Evolutionary conservation across 148 eudicot species (phyloP), one percentile per base, ranked within the genome.

Genomic region (Vaccinium macrocarpon): DNA sequence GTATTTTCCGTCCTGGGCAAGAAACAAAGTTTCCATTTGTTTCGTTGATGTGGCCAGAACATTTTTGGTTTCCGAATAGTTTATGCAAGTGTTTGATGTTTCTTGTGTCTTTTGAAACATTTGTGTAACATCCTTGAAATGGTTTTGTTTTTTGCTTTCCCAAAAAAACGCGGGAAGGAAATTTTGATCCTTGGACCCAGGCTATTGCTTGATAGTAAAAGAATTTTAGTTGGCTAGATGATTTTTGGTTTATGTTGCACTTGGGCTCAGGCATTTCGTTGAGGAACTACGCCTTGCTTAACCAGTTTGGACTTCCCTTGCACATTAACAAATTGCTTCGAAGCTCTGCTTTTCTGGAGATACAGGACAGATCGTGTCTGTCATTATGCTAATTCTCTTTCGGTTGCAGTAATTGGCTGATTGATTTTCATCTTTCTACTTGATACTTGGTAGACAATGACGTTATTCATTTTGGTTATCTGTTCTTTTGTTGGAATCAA

Each of bases 331-430:
- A 48, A 76, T 38, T 49, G 18, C 56, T 49, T 48, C 56, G 11
- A 23, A 48, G 25, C 56, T n/a, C 79, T 49, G 56, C 53, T 76
- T 75, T n/a, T 76, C 79, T 85, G 81, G 74, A 23, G 86, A 81
- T 81, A 56, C 73, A 68, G 87, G 84, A 87, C 87, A 88, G 46
- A 50, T 49, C 29, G 12, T 76, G n/a, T 49, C 79, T 81, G 38
- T 81, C 52, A 6, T 82, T 6, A 19, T 81, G 76, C 76, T 49
- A 64, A 21, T 61, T 50, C 46, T 49, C 80, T 57, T 72, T 46
- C 59, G 27, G 16, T 64, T 68, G 50, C 78, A 19, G 12, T 80
- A 29, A 29, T 23, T 62, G 80, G 38, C 48, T 71, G 48, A 51
- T 80, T 53, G 29, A 46, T 42, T 75, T 74, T 46, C 51, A 18